phyloP scores from a whole-genome alignment of 306 rosid genomes.

The Styphnolobium japonicum region DNA sequence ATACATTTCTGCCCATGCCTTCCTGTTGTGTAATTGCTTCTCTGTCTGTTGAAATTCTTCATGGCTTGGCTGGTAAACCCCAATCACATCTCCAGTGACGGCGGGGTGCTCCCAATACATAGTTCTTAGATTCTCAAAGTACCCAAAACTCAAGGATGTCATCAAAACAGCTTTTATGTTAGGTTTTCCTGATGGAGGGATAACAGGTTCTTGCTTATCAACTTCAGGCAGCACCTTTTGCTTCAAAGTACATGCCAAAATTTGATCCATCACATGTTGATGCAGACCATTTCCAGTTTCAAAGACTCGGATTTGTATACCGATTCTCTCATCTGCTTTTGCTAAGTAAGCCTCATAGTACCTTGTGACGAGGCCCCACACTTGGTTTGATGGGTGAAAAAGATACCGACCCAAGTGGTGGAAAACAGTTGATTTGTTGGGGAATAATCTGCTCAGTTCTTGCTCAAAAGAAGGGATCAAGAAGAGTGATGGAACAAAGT shows the following conservation, averaged over 20 bases:
- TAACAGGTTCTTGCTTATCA: constrained; percentile 12
- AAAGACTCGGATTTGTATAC: constrained; percentile 66
- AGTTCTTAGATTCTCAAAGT: constrained; percentile 52
- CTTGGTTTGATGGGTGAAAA: constrained; percentile 66
- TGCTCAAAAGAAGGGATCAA: constrained; percentile 64
- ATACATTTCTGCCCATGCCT: constrained; percentile 78
- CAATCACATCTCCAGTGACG: constrained; percentile 53
- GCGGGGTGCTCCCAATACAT: constrained; percentile 70
- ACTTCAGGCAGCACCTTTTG: constrained; percentile 57
- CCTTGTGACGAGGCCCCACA: constrained; percentile 72
- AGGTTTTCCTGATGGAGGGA: constrained; percentile 8
- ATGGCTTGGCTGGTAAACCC: constrained; percentile 69
- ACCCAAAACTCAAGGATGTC: constrained; percentile 65
- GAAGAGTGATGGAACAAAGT: constrained; percentile 71
- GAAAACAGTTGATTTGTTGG: constrained; percentile 59
- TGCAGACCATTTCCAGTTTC: constrained; percentile 52
- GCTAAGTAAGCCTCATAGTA: constrained; percentile 64
- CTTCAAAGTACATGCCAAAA: constrained; percentile 51
- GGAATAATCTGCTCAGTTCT: constrained; percentile 54
- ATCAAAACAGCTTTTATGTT: constrained; percentile 53
- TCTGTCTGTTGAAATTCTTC: constrained; percentile 70
- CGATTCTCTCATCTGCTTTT: constrained; percentile 58
- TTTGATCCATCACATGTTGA: constrained; percentile 67
- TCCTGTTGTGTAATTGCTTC: constrained; percentile 56
- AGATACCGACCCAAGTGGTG: constrained; percentile 65